Base-by-base conservation (phyloP, 768 basidiomycete genomes). In the Lentinus tigrinus region DNA sequence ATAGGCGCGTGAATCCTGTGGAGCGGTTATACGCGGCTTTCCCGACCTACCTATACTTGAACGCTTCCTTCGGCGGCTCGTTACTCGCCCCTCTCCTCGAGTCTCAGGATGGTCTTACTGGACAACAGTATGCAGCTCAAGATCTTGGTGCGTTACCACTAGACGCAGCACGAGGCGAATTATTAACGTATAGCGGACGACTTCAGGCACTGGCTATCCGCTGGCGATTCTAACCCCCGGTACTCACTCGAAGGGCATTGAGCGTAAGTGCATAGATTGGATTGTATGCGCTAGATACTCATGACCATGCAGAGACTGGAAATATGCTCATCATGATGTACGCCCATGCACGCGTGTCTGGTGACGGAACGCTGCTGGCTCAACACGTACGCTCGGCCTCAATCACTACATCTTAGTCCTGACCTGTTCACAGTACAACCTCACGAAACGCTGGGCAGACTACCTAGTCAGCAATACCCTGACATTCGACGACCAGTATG, bases 1-100 rank as follows among this genome's bases (percentile, higher is more conserved):
- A 6, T 31, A 63, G 67, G 17, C 64, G 70, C 3, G 67, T 72
- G 8, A 72, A 67, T 53, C 69, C 73, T 14, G 72, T 74, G 4
- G 73, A 74, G 52, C 64, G 66, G 2, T 57, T 74, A n/a, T 72
- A 67, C 52, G 64, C 71, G 2, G 60, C 70, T 7, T 68, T 69
- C 40, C 70, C 73, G 8, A 55, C 68, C 21, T 68, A 67, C 49
- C 56, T 73, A 1, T 72, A 69, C 54, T 34, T 69, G 52, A 74
- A 74, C 36, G 68, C 70, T 3, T 62, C 70, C 10, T 62, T 70
- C 34, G 65, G 63, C 0, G 59, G 63, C 4, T 60, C 63, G 5
- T 57, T 72, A 16, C 61, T 74, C 0, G 38, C 57, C 10, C 73
- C 73, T 3, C 58, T 72, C 0, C 58, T 74, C 5, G 66, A 70